phyloP scores from a whole-genome alignment of 1,139 yeast species.

The Nakaseomyces kungkrabaensis region DNA sequence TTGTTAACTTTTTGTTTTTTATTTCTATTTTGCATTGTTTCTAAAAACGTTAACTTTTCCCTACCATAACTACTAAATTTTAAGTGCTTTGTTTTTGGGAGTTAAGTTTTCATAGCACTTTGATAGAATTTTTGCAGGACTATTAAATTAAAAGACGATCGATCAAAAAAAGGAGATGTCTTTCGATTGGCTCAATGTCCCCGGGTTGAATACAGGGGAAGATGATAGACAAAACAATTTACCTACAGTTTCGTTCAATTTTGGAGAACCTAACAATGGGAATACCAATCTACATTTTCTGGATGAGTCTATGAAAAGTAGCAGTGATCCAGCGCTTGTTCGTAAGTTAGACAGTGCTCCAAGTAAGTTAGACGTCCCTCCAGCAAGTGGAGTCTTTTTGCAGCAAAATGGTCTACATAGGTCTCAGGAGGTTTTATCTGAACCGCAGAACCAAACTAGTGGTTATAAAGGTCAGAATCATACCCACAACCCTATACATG shows the following conservation, averaged over 20 bases:
- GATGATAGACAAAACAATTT: conserved; percentile 2
- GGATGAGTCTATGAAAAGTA: conserved; percentile 1
- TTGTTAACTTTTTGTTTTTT: too few relatives aligned
- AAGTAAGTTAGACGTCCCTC: conserved; percentile 7
- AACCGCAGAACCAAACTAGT: background rate
- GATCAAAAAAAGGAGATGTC: conserved; percentile 16
- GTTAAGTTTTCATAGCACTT: too few relatives aligned
- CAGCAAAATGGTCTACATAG: conserved; percentile 2
- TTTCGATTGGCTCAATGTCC: conserved; percentile 29
- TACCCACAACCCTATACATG: conserved; percentile 1
- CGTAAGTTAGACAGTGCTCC: conserved; percentile 3
- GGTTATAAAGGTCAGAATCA: background rate
- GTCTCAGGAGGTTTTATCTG: background rate
- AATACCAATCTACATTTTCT: background rate
- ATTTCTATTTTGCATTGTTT: too few relatives aligned
- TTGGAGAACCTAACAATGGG: background rate
- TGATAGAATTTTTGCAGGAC: too few relatives aligned
- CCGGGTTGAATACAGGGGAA: conserved; percentile 16
- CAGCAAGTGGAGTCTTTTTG: conserved; percentile 1
- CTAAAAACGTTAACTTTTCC: too few relatives aligned
- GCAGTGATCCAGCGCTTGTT: conserved; percentile 9
- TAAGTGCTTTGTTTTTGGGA: too few relatives aligned
- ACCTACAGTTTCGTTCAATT: conserved; percentile 5
- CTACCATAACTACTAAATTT: too few relatives aligned
- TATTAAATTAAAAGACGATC: too few relatives aligned